Evolutionary conservation across 2,329 filamentous ascomycete genomes (phyloP), one percentile per base, ranked within the genome.

Genomic region (Penicillium olsonii): DNA sequence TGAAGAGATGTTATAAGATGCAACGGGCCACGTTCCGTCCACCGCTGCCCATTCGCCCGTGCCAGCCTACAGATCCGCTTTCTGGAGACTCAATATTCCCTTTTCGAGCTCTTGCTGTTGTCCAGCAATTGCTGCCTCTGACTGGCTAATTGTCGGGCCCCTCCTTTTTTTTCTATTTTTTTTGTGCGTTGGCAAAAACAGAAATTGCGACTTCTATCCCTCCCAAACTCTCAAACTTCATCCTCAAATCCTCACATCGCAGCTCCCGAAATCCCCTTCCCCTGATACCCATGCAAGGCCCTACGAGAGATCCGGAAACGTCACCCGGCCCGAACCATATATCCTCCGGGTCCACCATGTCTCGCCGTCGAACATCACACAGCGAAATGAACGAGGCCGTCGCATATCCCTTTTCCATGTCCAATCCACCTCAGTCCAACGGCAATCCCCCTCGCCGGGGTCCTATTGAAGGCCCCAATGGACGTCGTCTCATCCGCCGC

Each of bases 381-480:
- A 70, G 64, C 56, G 69, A 70, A 38, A 59, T 67, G 56, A 71
- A 69, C 44, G 66, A 68, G 48, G 61, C 65, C 9, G 40, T 64
- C 51, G 67, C 69, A 29, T 69, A 71, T 57, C 65, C 68, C 2
- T 69, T 64, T 51, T 59, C 53, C 55, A 56, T 46, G 57, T 57
- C 48, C 59, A 64, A 34, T 55, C 51, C 24, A 44, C 60, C 43
- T 51, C 57, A 64, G 42, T 58, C 44, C 18, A 42, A 60, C 40
- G 53, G 54, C 27, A 50, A 56, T 42, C 57, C 57, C 34, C 64
- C 55, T 46, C 68, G 65, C 41, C 64, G 68, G 35, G 69, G 68
- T 9, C 69, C 69, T 37, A 71, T 72, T 54, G 69, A 72, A 53
- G 69, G 68, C n/a, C 70, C 70, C 27, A 62, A 68, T 58, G 70